phyloP scores from a whole-genome alignment of 306 rosid species.

The Castanea mollissima region DNA sequence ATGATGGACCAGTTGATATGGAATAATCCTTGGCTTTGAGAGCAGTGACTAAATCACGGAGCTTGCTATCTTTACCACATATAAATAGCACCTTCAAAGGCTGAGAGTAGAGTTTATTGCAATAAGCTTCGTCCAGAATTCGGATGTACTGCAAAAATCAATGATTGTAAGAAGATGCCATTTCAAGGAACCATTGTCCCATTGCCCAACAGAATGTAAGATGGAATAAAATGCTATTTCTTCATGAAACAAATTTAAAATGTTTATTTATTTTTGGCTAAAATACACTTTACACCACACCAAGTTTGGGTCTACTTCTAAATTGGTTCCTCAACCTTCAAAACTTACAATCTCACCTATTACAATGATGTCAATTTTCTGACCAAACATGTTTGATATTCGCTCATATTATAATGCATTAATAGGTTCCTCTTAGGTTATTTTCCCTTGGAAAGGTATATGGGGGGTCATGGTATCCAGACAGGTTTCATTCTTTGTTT shows the following conservation, averaged over 20 bases:
- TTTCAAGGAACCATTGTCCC: neutral
- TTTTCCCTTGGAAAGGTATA: too few relatives aligned
- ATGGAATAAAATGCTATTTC: neutral
- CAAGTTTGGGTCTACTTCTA: too few relatives aligned
- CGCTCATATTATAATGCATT: too few relatives aligned
- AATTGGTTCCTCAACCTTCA: too few relatives aligned
- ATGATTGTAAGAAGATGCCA: neutral
- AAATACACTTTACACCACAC: too few relatives aligned
- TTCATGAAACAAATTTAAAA: neutral
- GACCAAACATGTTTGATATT: too few relatives aligned
- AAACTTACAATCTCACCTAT: too few relatives aligned
- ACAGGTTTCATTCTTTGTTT: too few relatives aligned
- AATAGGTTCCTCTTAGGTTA: too few relatives aligned
- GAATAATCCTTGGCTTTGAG: constrained; percentile 52
- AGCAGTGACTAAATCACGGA: constrained; percentile 32
- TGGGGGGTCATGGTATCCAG: too few relatives aligned
- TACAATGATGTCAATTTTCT: too few relatives aligned
- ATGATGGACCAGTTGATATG: constrained; percentile 19
- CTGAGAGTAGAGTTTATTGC: constrained; percentile 10
- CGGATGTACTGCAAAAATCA: constrained; percentile 46
- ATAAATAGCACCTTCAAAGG: constrained; percentile 46
- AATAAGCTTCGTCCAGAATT: constrained; percentile 36
- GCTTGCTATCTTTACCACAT: constrained; percentile 42
- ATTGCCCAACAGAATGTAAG: neutral
- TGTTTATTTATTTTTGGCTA: neutral